phyloP scores from a whole-genome alignment of 768 basidiomycete genomes.

The Hydnomerulius pinastri region DNA sequence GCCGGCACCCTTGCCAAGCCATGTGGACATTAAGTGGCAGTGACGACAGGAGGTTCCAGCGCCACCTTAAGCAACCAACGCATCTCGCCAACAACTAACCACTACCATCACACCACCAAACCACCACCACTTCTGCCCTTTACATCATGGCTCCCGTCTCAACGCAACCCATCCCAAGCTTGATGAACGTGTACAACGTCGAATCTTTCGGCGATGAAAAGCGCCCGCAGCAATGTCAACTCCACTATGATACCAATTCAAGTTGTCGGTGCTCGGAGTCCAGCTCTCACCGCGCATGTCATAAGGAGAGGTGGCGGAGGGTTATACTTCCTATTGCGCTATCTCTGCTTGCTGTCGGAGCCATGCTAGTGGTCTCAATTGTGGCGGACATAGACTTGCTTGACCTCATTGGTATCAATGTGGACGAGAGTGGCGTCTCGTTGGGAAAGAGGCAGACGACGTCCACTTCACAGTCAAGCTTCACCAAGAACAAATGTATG shows the following conservation, averaged over 20 bases:
- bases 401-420: slow-evolving; percentile 23
- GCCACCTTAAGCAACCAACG: not conserved
- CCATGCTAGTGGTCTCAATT: slow-evolving; percentile 35
- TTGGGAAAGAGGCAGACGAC: slow-evolving; percentile 29
- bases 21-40: too few relatives aligned
- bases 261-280: slow-evolving; percentile 24
- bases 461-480: slow-evolving; percentile 26
- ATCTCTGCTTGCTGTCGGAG: slow-evolving; percentile 32
- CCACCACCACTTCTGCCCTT: not conserved
- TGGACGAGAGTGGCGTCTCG: slow-evolving; percentile 30
- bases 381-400: slow-evolving; percentile 25
- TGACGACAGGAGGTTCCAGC: not conserved
- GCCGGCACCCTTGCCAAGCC: too few relatives aligned
- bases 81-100: slow-evolving; percentile 7
- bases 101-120: slow-evolving; percentile 16
- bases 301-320: slow-evolving; percentile 31
- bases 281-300: slow-evolving; percentile 33
- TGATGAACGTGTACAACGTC: slow-evolving; percentile 20
- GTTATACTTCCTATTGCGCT: slow-evolving; percentile 39
- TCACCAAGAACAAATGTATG: slow-evolving; percentile 46
- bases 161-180: slow-evolving; percentile 27
- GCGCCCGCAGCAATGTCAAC: slow-evolving; percentile 22
- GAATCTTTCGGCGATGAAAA: slow-evolving; percentile 16
- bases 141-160: slow-evolving; percentile 28
- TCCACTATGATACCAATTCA: slow-evolving; percentile 19